Conservation (phyloP, 106 monocot genomes). For the Gastrodia elata region DNA sequence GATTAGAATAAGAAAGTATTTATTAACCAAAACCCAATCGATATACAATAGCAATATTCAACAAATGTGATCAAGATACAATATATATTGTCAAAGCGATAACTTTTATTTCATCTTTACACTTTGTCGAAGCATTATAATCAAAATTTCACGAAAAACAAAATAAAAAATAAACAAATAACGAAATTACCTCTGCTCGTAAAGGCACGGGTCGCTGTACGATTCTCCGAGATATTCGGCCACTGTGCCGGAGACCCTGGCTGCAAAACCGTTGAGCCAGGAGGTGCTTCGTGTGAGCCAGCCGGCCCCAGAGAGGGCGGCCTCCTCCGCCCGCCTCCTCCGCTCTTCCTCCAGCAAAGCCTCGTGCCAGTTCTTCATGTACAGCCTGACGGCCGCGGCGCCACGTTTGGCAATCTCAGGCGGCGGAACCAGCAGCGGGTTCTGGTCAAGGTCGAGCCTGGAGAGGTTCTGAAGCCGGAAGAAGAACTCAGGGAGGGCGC, state of each 20-base stretch:
- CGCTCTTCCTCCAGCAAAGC: conserved; percentile 35
- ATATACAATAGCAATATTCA: too few species aligned
- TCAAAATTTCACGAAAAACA: too few species aligned
- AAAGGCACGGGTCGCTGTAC: conserved; percentile 43
- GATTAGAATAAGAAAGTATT: too few species aligned
- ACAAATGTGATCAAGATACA: too few species aligned
- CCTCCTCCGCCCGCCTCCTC: conserved; percentile 21
- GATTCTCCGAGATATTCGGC: conserved; percentile 39
- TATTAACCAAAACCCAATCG: too few species aligned
- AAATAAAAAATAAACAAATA: too few species aligned
- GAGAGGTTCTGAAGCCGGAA: conserved; percentile 52
- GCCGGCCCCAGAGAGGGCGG: conserved; percentile 5
- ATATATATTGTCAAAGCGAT: too few species aligned
- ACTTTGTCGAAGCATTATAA: too few species aligned
- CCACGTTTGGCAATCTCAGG: conserved; percentile 48
- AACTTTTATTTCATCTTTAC: too few species aligned
- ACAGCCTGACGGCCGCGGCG: conserved; percentile 53
- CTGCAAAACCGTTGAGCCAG: conserved; percentile 32
- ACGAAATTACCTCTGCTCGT: conserved; percentile 48
- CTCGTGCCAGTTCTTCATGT: conserved; percentile 15
- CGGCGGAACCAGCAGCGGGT: conserved; percentile 40
- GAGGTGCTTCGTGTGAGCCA: conserved; percentile 34
- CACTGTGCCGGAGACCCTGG: conserved; percentile 44
- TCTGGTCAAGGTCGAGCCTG: conserved; percentile 33
- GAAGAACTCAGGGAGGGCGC: conserved; percentile 66